Conservation (phyloP, 768 basidiomycete species). For the Boletus eberwhitei region DNA sequence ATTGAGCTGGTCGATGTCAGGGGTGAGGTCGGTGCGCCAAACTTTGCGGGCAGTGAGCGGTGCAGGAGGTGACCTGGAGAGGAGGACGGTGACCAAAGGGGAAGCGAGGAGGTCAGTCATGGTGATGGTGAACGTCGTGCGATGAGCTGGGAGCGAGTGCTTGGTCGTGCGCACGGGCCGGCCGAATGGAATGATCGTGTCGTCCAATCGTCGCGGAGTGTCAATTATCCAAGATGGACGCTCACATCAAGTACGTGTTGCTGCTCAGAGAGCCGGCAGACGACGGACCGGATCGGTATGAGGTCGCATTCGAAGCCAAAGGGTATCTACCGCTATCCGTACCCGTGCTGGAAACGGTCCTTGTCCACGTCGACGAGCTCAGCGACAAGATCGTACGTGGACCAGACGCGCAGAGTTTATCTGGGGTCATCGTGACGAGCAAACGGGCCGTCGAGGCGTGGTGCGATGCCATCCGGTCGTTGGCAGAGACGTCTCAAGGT, state of each 20-base stretch:
- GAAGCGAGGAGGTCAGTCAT: constrained; percentile 11
- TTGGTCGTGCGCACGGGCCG: background rate
- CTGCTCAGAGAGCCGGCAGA: constrained; percentile 39
- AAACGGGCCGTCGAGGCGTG: constrained; percentile 75
- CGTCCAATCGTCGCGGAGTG: background rate
- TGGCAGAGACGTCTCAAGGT: constrained; percentile 10
- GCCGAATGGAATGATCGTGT: background rate
- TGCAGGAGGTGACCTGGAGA: constrained; percentile 12
- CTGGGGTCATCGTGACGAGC: constrained; percentile 77
- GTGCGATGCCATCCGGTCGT: constrained; percentile 36
- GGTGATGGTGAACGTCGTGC: background rate
- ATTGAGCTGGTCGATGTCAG: constrained; percentile 16
- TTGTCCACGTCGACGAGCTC: constrained; percentile 49
- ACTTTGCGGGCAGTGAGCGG: constrained; percentile 12
- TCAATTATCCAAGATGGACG: background rate
- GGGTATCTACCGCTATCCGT: constrained; percentile 59
- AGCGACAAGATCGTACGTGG: constrained; percentile 39
- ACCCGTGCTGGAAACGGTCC: constrained; percentile 66
- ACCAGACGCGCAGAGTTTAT: constrained; percentile 31
- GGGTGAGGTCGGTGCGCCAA: constrained; percentile 16
- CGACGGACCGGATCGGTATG: constrained; percentile 54
- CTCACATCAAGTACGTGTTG: constrained; percentile 30
- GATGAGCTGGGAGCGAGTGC: background rate
- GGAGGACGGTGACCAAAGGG: constrained; percentile 12
- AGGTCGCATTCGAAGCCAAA: constrained; percentile 41